Evolutionary conservation across 306 rosid species (phyloP).

Genomic region (Pterocarpus macrocarpus): DNA sequence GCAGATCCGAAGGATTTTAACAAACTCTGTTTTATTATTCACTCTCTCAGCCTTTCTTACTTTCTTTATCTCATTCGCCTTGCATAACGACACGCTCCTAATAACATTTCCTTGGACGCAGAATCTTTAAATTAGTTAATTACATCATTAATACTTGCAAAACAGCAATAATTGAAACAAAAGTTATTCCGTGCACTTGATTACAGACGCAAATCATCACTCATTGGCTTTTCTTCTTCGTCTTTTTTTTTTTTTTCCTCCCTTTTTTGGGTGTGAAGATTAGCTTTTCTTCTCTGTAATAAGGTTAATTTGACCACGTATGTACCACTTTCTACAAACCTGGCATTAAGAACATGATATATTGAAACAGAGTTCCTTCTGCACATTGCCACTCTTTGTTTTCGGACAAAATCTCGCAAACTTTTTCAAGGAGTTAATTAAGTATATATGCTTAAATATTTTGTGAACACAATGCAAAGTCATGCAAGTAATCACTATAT

Average conservation of each 20-base stretch:
- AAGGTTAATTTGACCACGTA: slow-evolving; percentile 21
- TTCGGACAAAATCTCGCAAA: not conserved
- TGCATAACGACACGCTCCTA: slow-evolving; percentile 12
- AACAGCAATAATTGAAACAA: slow-evolving; percentile 20
- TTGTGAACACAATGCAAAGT: slow-evolving; percentile 3
- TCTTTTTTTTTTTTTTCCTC: too few relatives aligned
- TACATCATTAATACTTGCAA: not conserved
- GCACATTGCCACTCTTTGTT: not conserved
- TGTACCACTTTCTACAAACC: slow-evolving; percentile 7
- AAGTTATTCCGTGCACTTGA: slow-evolving; percentile 24
- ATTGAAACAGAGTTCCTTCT: not conserved
- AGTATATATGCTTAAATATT: not conserved
- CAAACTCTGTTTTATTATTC: too few relatives aligned
- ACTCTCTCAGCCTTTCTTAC: too few relatives aligned
- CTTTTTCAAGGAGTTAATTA: slow-evolving; percentile 30
- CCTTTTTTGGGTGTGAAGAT: too few relatives aligned
- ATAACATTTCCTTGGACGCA: slow-evolving; percentile 30
- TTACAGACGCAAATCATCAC: slow-evolving; percentile 32
- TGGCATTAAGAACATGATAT: not conserved
- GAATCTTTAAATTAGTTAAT: slow-evolving; percentile 37
- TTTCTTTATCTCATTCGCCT: slow-evolving; percentile 18
- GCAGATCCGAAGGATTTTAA: too few relatives aligned
- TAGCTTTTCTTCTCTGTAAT: not conserved
- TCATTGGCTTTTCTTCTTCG: not conserved
- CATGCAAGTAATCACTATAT: slow-evolving; percentile 12